Base-by-base conservation (phyloP, 495 filamentous ascomycete genomes). In the Pyrenula massariospora region DNA sequence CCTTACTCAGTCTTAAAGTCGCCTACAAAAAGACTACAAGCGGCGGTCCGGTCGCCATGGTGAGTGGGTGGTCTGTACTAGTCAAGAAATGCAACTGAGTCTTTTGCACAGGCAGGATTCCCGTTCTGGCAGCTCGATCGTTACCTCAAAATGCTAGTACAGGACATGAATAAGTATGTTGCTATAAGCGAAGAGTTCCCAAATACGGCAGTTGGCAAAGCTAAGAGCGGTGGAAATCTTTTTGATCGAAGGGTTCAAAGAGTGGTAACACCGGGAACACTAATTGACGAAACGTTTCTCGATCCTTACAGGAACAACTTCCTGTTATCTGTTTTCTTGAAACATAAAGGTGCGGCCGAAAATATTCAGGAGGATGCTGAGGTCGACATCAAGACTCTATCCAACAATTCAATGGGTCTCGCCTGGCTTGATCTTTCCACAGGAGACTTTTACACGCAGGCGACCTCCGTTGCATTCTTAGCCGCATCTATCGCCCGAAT, bases 271-370 rank as follows among this genome's bases (percentile, higher is more conserved):
- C 91, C 94, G 0, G 93, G 93, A 10, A 99, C 93, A 0, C 70
- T 97, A 49, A 95, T 97, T 61, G 93, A 99, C 67, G 94, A 99
- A 69, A 90, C 91, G 59, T 97, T 96, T 67, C 87, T 97, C 74
- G 87, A 96, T 63, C 86, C 89, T 0, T 90, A 85, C 54, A 83
- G 89, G 59, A 95, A 94, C 66, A 95, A 96, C 65, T 98, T 90
- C 65, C 68, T 98, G 48, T 79, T 97, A 59, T 83, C 87, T 42
- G 77, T 95, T 42, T 56, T 59, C 12, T 52, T 50, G 23, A 58
- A 36, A 10, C 5, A 12, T 20, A 2, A 21, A 25, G 54, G 61
- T 3, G 53, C 59, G 1, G 57, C 67, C 12, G 61, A 61, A 24
- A 61, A 62, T 31, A 24, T 24, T 12, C 19, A 22, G 22, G 55